Percentiles rank a stretch among this genome's conserved stretches.
These are phyloP conservation scores for Phytophthora syringae DNA, from an alignment of 352 stramenopile species.

Conservation along the genomic window DNA sequence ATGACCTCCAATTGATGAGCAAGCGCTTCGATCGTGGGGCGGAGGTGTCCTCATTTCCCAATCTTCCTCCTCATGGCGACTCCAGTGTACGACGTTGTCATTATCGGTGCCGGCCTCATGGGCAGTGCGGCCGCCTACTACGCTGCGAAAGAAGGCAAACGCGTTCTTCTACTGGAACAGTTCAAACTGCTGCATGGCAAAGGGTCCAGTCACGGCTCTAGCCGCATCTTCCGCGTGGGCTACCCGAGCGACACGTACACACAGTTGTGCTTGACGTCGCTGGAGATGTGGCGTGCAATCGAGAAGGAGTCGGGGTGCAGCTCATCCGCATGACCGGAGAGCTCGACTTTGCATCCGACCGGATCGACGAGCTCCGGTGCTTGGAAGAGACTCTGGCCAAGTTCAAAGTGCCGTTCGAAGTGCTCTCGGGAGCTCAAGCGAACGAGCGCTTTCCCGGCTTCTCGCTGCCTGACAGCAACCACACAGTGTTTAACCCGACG, in stretches of 20 bases:
- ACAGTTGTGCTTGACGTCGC: constrained; percentile 63
- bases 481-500: constrained; percentile 56
- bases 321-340: constrained; percentile 71
- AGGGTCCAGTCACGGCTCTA: constrained; percentile 81
- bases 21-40: not conserved
- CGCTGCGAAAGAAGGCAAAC: constrained; percentile 46
- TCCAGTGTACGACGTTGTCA: constrained; percentile 49
- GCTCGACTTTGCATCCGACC: constrained; percentile 50
- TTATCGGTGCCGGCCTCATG: constrained; percentile 72
- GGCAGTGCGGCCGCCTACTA: constrained; percentile 69
- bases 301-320: constrained; percentile 40
- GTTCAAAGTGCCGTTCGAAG: constrained; percentile 49
- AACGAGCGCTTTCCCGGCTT: constrained; percentile 65
- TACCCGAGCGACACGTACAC: constrained; percentile 82
- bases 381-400: constrained; percentile 39
- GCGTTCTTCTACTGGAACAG: constrained; percentile 78
- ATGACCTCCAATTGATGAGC: not conserved
- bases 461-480: constrained; percentile 38
- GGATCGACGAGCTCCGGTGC: constrained; percentile 34
- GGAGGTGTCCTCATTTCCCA: not conserved
- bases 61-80: constrained; percentile 21
- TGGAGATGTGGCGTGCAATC: constrained; percentile 65
- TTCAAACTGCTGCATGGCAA: constrained; percentile 65
- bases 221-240: constrained; percentile 82
- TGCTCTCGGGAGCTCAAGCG: constrained; percentile 48